These are phyloP conservation scores for Claviceps humidiphila DNA, from an alignment of 2,329 filamentous ascomycete species.

Conservation along the genomic window DNA sequence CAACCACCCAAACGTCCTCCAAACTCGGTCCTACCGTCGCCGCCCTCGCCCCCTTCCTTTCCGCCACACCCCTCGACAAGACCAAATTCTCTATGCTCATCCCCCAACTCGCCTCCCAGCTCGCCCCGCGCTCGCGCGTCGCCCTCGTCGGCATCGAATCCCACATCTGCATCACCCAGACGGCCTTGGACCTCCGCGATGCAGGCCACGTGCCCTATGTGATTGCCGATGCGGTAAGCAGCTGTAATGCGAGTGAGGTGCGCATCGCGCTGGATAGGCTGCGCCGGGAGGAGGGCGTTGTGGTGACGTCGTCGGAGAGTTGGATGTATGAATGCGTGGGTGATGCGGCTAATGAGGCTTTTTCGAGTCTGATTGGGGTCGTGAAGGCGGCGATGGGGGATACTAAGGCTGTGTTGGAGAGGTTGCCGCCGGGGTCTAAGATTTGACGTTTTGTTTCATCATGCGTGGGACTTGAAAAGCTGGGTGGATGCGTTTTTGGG, in stretches of 20 bases:
- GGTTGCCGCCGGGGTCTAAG: constrained; percentile 45
- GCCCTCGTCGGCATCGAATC: constrained; percentile 84
- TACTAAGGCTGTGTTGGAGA: constrained; percentile 56
- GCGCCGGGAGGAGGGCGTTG: constrained; percentile 54
- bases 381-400: constrained; percentile 64
- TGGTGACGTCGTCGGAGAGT: constrained; percentile 78
- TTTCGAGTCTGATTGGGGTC: constrained; percentile 57
- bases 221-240: constrained; percentile 79
- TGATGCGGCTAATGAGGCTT: constrained; percentile 61
- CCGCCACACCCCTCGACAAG: constrained; percentile 60
- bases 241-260: constrained; percentile 72
- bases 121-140: constrained; percentile 37
- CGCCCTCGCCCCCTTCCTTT: constrained; percentile 47
- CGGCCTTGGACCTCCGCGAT: constrained; percentile 64
- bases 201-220: constrained; percentile 74
- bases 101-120: constrained; percentile 42
- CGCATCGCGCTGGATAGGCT: constrained; percentile 64
- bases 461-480: neutral
- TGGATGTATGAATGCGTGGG: constrained; percentile 82
- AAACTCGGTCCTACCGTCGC: constrained; percentile 70
- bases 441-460: constrained; percentile 23
- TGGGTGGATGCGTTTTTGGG: neutral
- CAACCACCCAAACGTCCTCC: constrained; percentile 71
- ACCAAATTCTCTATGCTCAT: constrained; percentile 81
- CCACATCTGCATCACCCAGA: constrained; percentile 93